A percentile compares a stretch with the other conserved stretches of the same genome.
Conservation (phyloP, 2,329 filamentous ascomycete genomes). For the Venturia nashicola region DNA sequence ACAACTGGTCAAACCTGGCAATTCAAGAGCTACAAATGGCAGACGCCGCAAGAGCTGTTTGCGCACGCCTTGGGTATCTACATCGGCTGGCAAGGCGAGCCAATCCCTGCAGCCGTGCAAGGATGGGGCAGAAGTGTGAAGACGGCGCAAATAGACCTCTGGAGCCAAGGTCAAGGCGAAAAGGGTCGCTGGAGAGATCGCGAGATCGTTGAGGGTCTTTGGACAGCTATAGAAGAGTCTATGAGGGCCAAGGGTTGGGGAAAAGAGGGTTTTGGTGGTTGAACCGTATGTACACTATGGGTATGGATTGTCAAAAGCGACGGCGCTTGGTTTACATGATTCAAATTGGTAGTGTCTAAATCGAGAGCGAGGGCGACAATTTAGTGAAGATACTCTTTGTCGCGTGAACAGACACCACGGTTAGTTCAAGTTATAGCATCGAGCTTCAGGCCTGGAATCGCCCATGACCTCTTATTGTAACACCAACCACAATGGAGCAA, state of each 20-base stretch:
- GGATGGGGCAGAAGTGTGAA: constrained; percentile 79
- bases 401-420: too few species aligned
- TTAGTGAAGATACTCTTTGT: too few species aligned
- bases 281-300: not conserved
- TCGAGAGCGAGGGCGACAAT: not conserved
- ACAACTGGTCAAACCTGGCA: constrained; percentile 97
- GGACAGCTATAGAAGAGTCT: constrained; percentile 75
- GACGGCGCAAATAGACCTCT: constrained; percentile 72
- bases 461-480: too few species aligned
- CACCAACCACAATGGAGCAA: too few species aligned
- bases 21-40: constrained; percentile 98
- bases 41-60: constrained; percentile 77
- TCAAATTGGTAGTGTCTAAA: not conserved
- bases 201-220: constrained; percentile 86
- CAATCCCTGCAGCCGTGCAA: constrained; percentile 62
- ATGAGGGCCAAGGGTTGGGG: constrained; percentile 82
- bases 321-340: not conserved
- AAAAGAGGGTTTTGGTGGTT: constrained; percentile 37
- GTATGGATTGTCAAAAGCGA: not conserved
- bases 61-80: constrained; percentile 77
- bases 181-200: constrained; percentile 67
- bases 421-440: too few species aligned
- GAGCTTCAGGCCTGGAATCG: too few species aligned
- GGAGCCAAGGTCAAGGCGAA: constrained; percentile 41
- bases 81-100: constrained; percentile 82